These are phyloP conservation scores for Epichloe scottii DNA, from an alignment of 2,329 filamentous ascomycete species.

Conservation along the genomic window DNA sequence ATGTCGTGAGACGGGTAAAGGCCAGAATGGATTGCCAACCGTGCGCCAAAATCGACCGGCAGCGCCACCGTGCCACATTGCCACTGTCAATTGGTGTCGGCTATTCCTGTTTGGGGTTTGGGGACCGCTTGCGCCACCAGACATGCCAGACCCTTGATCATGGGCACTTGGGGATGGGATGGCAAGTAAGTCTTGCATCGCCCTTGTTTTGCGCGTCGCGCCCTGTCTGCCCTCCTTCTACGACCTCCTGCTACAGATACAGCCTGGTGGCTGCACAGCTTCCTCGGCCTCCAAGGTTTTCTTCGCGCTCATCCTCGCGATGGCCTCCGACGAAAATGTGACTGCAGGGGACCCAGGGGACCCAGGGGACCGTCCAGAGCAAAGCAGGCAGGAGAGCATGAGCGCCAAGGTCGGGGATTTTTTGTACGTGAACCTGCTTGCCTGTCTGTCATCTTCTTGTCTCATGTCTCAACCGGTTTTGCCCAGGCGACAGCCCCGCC, in stretches of 20 bases:
- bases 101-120: too few relatives aligned
- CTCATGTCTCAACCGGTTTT: not conserved
- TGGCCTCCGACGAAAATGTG: not conserved
- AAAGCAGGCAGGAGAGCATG: constrained; percentile 12
- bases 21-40: too few relatives aligned
- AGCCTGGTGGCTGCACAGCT: not conserved
- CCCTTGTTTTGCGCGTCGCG: not conserved
- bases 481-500: too few relatives aligned
- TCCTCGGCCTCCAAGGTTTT: not conserved
- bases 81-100: too few relatives aligned
- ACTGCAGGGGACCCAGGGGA: not conserved
- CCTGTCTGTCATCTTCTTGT: not conserved
- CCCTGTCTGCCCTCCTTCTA: not conserved
- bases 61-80: too few relatives aligned
- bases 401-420: constrained; percentile 21
- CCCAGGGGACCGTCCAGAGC: not conserved
- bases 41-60: too few relatives aligned
- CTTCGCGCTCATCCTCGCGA: not conserved
- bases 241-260: not conserved
- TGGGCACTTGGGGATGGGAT: too few relatives aligned
- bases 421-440: constrained; percentile 17
- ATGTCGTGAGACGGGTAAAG: too few relatives aligned
- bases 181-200: too few relatives aligned
- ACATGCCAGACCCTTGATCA: not conserved
- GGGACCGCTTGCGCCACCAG: not conserved